Evolutionary conservation across 2,329 filamentous ascomycete genomes (phyloP), one percentile per base, ranked within the genome.

Genomic region (Bipolaris gigantea): DNA sequence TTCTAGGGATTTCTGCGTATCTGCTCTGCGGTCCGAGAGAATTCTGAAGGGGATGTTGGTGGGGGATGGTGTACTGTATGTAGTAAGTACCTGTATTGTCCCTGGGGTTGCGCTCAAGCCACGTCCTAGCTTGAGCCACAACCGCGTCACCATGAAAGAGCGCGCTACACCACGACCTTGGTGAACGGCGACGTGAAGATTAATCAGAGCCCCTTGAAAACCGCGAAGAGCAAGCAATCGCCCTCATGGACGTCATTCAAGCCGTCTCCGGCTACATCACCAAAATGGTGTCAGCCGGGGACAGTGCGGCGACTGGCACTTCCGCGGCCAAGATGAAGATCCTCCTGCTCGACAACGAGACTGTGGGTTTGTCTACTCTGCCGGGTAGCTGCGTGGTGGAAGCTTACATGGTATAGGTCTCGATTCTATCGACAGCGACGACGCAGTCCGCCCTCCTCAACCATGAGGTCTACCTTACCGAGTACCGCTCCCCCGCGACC

Each of bases 261-360:
- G 90, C 92, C 64, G 88, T 97, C 72, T 89, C 92, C 67, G 89
- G 91, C 78, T 99, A 99, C 81, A 89, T 99, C 81, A 89, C 88
- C 75, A 96, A 92, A 83, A 96, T 99, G 86, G 87, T 97, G 75
- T 89, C 90, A 62, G 85, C 85, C 62, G 90, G 90, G 70, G 92
- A 96, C 77, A 82, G 80, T 70, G 81, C 85, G 65, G 80, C 85
- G 45, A 80, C 85, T 50, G 84, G 85, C 56, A 83, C 85, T 40
- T 82, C 87, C 46, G 87, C 90, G 19, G 85, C 90, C 38, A 97
- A 97, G 81, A 99, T 99, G 94, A 99, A 99, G 85, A 94, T 97
- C 57, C 80, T 99, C 53, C 80, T 99, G 60, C 81, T 99, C 65
- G 94, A 99, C 76, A 88, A 85, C 77, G 94, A 97, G 76, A 99